A percentile compares a stretch with the other conserved stretches of the same genome.
Evolutionary conservation across 805 yeast species (phyloP).

Genomic region (Suhomyces prunicola): DNA sequence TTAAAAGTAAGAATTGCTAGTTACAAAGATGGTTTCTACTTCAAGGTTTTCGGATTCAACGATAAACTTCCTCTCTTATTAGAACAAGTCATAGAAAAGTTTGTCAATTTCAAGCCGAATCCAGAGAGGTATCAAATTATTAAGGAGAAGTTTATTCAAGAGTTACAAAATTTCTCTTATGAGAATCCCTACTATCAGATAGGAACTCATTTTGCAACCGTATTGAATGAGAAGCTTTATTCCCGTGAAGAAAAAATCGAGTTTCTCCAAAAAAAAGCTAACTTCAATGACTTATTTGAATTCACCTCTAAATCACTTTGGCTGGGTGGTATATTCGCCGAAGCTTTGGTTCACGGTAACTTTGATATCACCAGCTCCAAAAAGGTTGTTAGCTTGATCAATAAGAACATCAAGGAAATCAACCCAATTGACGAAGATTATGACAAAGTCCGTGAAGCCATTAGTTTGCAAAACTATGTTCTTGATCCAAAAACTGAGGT

Average conservation of each 20-base stretch:
- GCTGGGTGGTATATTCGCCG: conserved; percentile 59
- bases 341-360: conserved; percentile 79
- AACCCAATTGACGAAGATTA: conserved; percentile 28
- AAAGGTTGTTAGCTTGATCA: conserved; percentile 44
- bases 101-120: conserved; percentile 50
- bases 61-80: conserved; percentile 71
- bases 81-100: conserved; percentile 53
- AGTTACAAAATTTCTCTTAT: conserved; percentile 64
- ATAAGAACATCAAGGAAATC: not conserved
- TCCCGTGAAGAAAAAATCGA: conserved; percentile 56
- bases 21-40: conserved; percentile 66
- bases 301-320: conserved; percentile 48
- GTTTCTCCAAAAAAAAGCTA: conserved; percentile 40
- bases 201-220: conserved; percentile 55
- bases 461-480: conserved; percentile 35
- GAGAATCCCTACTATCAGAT: conserved; percentile 77
- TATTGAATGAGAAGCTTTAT: conserved; percentile 75
- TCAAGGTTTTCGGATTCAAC: conserved; percentile 75
- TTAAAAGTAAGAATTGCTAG: conserved; percentile 54
- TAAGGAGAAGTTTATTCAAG: conserved; percentile 61
- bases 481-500: conserved; percentile 38
- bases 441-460: conserved; percentile 15
- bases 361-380: conserved; percentile 50
- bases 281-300: conserved; percentile 47
- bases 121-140: conserved; percentile 62